Conservation (phyloP, 2,329 filamentous ascomycete species). For the Pestalotiopsis sp. region DNA sequence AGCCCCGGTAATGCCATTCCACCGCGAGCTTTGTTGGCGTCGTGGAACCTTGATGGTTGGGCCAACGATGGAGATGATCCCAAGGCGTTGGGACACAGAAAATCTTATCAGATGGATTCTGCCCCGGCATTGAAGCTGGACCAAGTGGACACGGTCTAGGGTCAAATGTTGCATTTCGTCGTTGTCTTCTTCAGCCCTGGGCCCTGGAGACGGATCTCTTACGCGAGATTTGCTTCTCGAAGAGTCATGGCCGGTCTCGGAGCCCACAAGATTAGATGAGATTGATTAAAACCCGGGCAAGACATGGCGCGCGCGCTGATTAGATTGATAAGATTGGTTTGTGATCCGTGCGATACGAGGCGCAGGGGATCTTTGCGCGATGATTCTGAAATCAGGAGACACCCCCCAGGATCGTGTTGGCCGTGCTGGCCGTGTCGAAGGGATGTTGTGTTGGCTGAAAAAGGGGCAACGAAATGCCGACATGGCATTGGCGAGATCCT, state of each 20-base stretch:
- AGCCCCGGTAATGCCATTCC: background rate
- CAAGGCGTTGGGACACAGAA: background rate
- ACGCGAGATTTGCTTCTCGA: conserved; percentile 5
- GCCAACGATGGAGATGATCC: background rate
- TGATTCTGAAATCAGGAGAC: conserved; percentile 5
- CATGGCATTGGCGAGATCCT: background rate
- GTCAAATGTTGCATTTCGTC: background rate
- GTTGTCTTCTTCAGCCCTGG: background rate
- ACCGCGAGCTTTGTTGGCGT: background rate
- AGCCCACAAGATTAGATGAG: conserved; percentile 25
- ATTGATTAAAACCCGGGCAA: conserved; percentile 25
- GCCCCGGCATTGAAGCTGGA: background rate
- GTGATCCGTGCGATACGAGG: conserved; percentile 12
- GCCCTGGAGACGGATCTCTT: background rate
- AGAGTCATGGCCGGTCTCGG: conserved; percentile 20
- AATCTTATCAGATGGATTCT: conserved; percentile 10
- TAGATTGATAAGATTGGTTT: conserved; percentile 34
- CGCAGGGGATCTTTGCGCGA: background rate
- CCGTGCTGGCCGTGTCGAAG: background rate
- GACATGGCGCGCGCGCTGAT: conserved; percentile 10
- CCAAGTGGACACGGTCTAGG: background rate
- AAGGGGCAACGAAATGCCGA: background rate
- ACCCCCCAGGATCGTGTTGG: background rate
- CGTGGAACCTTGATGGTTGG: background rate
- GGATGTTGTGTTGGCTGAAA: background rate